These are phyloP conservation scores for Emydomyces testavorans DNA, from an alignment of 2,329 filamentous ascomycete genomes.

Conservation along the genomic window DNA sequence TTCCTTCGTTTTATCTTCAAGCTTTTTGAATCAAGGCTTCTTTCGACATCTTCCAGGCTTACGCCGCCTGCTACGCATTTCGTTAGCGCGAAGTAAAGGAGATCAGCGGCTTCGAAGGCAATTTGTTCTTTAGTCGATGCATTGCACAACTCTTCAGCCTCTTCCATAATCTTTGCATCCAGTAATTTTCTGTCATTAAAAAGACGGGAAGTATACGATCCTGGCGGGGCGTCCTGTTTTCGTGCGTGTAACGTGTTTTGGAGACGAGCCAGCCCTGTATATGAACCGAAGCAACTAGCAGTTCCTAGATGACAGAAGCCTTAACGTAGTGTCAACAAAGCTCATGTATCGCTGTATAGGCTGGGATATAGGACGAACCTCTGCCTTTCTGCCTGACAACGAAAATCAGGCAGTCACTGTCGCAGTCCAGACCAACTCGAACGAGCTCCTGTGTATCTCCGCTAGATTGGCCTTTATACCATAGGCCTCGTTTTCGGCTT, in stretches of 20 bases:
- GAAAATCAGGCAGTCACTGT: constrained; percentile 84
- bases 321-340: constrained; percentile 17
- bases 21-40: constrained; percentile 85
- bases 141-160: constrained; percentile 87
- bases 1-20: constrained; percentile 87
- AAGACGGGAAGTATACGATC: constrained; percentile 85
- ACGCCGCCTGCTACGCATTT: constrained; percentile 80
- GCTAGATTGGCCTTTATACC: constrained; percentile 93
- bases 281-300: constrained; percentile 80
- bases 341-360: constrained; percentile 16
- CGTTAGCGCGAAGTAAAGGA: constrained; percentile 90
- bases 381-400: constrained; percentile 78
- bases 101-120: constrained; percentile 86
- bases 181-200: constrained; percentile 87
- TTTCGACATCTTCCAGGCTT: constrained; percentile 76
- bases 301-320: constrained; percentile 91
- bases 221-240: constrained; percentile 69
- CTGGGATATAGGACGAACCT: constrained; percentile 32
- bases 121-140: constrained; percentile 71
- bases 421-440: constrained; percentile 76
- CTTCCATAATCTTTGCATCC: constrained; percentile 95
- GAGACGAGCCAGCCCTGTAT: constrained; percentile 67
- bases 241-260: constrained; percentile 77
- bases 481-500: constrained; percentile 86
- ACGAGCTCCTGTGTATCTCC: constrained; percentile 87